A percentile compares a stretch with the other conserved stretches of the same genome.
Evolutionary conservation across 129 eudicot species (phyloP).

Genomic region (Tanacetum coccineum): DNA sequence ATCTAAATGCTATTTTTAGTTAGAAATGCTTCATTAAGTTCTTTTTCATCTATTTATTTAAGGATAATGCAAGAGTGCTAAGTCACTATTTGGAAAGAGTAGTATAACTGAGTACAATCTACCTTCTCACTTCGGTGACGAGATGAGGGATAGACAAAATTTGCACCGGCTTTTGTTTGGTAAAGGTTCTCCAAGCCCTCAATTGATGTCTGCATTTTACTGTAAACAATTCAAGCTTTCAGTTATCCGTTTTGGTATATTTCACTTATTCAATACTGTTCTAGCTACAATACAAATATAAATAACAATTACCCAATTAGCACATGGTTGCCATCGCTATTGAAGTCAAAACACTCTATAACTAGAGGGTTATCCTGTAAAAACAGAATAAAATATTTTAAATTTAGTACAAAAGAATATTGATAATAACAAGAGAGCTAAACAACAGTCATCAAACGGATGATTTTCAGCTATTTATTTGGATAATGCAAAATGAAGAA

Average conservation of each 20-base stretch:
- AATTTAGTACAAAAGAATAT: not conserved
- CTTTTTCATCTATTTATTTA: not conserved
- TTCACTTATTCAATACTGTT: not conserved
- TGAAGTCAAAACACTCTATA: slow-evolving; percentile 95
- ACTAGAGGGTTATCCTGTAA: slow-evolving; percentile 79
- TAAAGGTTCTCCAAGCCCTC: slow-evolving; percentile 58
- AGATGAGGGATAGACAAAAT: slow-evolving; percentile 60
- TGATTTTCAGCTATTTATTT: slow-evolving; percentile 6
- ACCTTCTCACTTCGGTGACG: slow-evolving; percentile 67
- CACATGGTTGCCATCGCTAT: slow-evolving; percentile 68
- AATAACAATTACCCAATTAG: slow-evolving; percentile 68
- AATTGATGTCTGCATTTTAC: slow-evolving; percentile 73
- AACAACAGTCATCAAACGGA: slow-evolving; percentile 8
- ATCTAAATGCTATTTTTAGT: not conserved
- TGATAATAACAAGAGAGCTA: slow-evolving; percentile 1
- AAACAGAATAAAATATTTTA: slow-evolving; percentile 3
- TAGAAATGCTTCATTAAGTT: slow-evolving; percentile 4
- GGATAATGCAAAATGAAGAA: not conserved
- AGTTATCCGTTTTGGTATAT: not conserved
- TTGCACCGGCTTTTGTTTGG: slow-evolving; percentile 53
- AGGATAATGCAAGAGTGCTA: slow-evolving; percentile 16
- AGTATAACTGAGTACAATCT: slow-evolving; percentile 6
- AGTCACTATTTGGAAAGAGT: slow-evolving; percentile 11
- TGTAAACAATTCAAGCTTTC: slow-evolving; percentile 32
- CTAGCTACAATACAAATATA: not conserved